Percentiles rank a stretch among this genome's conserved stretches.
These are phyloP conservation scores for Aschersonia sp. DNA, from an alignment of 2,329 filamentous ascomycete species.

Conservation along the genomic window DNA sequence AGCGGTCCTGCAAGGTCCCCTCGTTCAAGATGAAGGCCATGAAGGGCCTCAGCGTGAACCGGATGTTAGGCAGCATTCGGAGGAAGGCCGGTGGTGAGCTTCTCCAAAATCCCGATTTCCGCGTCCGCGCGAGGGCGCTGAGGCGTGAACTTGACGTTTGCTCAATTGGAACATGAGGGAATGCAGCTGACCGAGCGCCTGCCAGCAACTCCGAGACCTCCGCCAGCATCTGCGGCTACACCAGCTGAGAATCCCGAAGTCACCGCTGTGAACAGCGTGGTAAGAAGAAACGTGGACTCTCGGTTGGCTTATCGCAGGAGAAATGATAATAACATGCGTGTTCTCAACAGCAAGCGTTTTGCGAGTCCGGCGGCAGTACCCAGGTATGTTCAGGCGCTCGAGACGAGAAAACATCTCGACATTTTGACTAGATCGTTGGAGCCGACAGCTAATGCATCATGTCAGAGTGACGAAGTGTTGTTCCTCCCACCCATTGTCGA, in stretches of 20 bases:
- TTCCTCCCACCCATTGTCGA: slow-evolving; percentile 91
- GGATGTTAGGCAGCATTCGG: slow-evolving; percentile 40
- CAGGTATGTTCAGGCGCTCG: slow-evolving; percentile 21
- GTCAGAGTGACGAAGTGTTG: slow-evolving; percentile 77
- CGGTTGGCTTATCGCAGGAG: not conserved
- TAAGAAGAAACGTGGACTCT: slow-evolving; percentile 23
- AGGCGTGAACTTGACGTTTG: too few relatives aligned
- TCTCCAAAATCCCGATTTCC: not conserved
- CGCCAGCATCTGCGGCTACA: slow-evolving; percentile 10
- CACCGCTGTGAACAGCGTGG: slow-evolving; percentile 50
- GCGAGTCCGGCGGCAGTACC: slow-evolving; percentile 54
- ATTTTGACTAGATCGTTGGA: too few relatives aligned
- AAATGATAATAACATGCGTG: slow-evolving; percentile 10
- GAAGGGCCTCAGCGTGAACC: slow-evolving; percentile 41
- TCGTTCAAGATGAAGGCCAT: slow-evolving; percentile 23
- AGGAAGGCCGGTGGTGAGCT: slow-evolving; percentile 24
- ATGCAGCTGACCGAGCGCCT: not conserved
- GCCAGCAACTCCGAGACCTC: slow-evolving; percentile 2
- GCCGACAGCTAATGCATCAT: not conserved
- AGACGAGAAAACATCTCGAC: not conserved
- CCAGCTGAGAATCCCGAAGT: slow-evolving; percentile 49
- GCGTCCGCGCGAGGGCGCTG: too few relatives aligned
- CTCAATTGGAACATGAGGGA: too few relatives aligned
- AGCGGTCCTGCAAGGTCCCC: not conserved
- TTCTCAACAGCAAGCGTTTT: slow-evolving; percentile 54